Conservation (phyloP, 1,284 basidiomycete genomes). For the Ceratorhiza oryzae-sativae region DNA sequence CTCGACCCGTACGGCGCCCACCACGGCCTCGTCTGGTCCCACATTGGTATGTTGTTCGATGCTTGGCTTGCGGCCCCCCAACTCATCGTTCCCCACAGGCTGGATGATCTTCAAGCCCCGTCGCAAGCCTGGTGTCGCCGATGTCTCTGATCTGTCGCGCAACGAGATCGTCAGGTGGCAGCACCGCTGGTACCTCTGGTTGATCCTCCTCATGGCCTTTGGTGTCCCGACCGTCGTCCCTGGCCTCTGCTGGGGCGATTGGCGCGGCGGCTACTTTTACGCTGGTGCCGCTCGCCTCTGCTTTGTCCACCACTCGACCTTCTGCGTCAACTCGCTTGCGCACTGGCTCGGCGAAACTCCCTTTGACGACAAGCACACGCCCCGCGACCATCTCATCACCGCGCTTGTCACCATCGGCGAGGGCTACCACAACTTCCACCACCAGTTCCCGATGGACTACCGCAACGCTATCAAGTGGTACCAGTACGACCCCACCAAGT, state of each 20-base stretch:
- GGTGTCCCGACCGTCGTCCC: constrained; percentile 78
- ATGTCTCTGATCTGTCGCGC: constrained; percentile 83
- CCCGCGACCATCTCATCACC: constrained; percentile 85
- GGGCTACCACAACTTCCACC: constrained; percentile 97
- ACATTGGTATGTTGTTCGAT: constrained; percentile 61
- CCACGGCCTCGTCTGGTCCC: constrained; percentile 79
- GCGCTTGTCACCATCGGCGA: constrained; percentile 89
- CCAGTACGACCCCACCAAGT: constrained; percentile 89
- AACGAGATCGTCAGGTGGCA: constrained; percentile 86
- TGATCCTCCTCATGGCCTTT: constrained; percentile 78
- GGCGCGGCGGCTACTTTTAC: constrained; percentile 82
- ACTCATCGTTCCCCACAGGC: constrained; percentile 54
- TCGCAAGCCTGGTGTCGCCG: constrained; percentile 84
- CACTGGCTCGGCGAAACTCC: constrained; percentile 93
- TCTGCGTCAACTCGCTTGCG: constrained; percentile 90
- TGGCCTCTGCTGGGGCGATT: constrained; percentile 84
- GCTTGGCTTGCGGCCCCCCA: too few relatives aligned
- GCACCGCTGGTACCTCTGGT: constrained; percentile 76
- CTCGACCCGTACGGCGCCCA: constrained; percentile 93
- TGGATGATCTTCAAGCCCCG: constrained; percentile 94
- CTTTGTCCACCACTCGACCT: constrained; percentile 85
- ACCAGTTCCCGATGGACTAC: constrained; percentile 94
- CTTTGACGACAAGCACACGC: constrained; percentile 96
- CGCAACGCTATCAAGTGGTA: constrained; percentile 92
- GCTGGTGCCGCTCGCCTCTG: constrained; percentile 80